A percentile compares a stretch with the other conserved stretches of the same genome.
phyloP scores from a whole-genome alignment of 129 eudicot genomes.

The Centaurea solstitialis region DNA sequence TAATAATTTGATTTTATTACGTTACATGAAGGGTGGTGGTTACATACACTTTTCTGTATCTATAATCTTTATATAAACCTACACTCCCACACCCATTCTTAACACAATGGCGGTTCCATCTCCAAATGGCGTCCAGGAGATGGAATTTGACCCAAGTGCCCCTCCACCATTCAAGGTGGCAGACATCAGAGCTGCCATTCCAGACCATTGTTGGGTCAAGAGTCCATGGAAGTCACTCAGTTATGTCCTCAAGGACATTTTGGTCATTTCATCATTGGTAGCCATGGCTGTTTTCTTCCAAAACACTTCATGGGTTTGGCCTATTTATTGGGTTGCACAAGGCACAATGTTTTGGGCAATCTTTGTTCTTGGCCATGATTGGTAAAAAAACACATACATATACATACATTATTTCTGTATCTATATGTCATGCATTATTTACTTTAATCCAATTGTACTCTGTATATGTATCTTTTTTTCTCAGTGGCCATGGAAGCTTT shows the following conservation, averaged over 20 bases:
- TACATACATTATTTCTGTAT: neutral
- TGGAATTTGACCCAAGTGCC: slow-evolving; percentile 46
- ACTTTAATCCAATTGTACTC: slow-evolving; percentile 16
- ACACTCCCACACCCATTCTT: slow-evolving; percentile 19
- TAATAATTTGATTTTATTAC: neutral
- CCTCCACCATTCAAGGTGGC: slow-evolving; percentile 47
- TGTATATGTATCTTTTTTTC: neutral
- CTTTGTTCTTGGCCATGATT: slow-evolving; percentile 87
- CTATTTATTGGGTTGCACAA: slow-evolving; percentile 76
- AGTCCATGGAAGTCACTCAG: slow-evolving; percentile 44
- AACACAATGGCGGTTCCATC: slow-evolving; percentile 36
- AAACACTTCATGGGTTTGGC: slow-evolving; percentile 55
- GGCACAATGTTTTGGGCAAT: slow-evolving; percentile 91
- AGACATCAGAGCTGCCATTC: slow-evolving; percentile 52
- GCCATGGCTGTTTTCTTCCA: slow-evolving; percentile 41
- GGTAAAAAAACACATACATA: too few species aligned
- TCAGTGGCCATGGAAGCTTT: slow-evolving; percentile 88
- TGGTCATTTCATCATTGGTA: slow-evolving; percentile 39
- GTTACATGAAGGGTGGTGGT: neutral
- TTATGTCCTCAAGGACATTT: slow-evolving; percentile 41
- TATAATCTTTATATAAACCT: slow-evolving; percentile 19
- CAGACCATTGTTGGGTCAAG: slow-evolving; percentile 50
- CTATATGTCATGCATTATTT: neutral
- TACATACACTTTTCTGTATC: slow-evolving; percentile 3
- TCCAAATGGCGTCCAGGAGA: neutral